Base-by-base conservation (phyloP, 2,329 filamentous ascomycete species). In the Penicillium freii region DNA sequence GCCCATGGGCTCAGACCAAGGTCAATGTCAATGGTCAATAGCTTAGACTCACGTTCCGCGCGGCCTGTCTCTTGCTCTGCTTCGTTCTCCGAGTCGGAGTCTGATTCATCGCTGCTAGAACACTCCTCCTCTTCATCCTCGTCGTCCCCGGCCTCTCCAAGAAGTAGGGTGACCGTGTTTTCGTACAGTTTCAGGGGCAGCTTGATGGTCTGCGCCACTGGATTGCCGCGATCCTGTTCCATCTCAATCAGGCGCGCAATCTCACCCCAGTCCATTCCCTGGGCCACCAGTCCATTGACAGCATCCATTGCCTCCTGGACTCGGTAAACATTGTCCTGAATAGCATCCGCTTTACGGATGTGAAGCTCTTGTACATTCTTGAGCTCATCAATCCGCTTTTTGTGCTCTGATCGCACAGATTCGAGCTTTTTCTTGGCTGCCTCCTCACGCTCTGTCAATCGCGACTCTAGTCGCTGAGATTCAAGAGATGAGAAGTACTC, bases 401-500 rank as follows among this genome's bases (percentile, higher is more conserved):
- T 84, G 66, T 99, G 94, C 64, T 97, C 93, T 52, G 86, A 82
- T 66, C 86, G 85, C 0, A 92, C 91, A n/a, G 89, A 84, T 38
- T 96, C 90, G 4, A 99, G 81, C 72, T 95, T 96, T 68, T 85
- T 86, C 75, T 88, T 90, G 3, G 94, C 94, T 4, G 83, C 81
- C 21, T 88, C 86, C 73, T 99, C 92, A 48, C 88, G 85, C 72
- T 97, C 93, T 4, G 85, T 86, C 5, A 97, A 77, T 52, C 87
- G 84, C 1, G 91, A 95, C 72, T 96, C 89, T 1, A 97, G 81
- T 71, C 91, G 96, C 71, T 97, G 93, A 0, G 92, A 91, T 75
- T 99, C 94, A 27, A 97, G 85, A 0, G 93, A 97, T 0, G 94
- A 97, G 73, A 96, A 97, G 78, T 97, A 99, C 65, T 96, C 91